Conservation (phyloP, 208 protist genomes). For the Trypanosoma cruzi region DNA sequence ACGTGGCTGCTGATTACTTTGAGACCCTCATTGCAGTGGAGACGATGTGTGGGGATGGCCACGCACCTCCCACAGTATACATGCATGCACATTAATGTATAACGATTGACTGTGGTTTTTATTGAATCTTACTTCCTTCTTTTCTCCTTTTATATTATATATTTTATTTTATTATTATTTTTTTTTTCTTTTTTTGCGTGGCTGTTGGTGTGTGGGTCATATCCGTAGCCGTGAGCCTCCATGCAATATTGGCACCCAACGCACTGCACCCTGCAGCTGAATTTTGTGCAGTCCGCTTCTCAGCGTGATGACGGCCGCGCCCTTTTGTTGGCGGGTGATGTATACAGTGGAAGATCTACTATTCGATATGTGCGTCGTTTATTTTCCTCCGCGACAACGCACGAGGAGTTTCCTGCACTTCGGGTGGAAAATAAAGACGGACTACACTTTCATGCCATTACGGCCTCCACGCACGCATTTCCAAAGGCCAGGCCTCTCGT, state of each 20-base stretch:
- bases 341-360: slow-evolving; percentile 51
- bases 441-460: slow-evolving; percentile 67
- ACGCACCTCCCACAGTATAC: too few species aligned
- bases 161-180: too few species aligned
- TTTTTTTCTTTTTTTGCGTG: slow-evolving; percentile 8
- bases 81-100: too few species aligned
- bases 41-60: too few species aligned
- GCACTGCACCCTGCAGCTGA: slow-evolving; percentile 53
- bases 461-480: slow-evolving; percentile 13
- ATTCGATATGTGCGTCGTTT: slow-evolving; percentile 45
- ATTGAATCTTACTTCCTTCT: too few species aligned
- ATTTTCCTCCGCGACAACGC: not conserved
- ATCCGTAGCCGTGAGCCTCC: not conserved
- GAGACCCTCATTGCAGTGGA: too few species aligned
- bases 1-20: too few species aligned
- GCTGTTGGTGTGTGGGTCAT: not conserved
- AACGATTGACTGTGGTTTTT: too few species aligned
- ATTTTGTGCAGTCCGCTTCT: slow-evolving; percentile 28
- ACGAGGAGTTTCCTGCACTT: not conserved
- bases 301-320: slow-evolving; percentile 1
- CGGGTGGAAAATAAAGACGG: slow-evolving; percentile 17
- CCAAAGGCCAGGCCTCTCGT: slow-evolving; percentile 37
- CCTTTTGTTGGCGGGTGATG: slow-evolving; percentile 29
- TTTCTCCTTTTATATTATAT: too few species aligned
- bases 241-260: slow-evolving; percentile 50